phyloP scores from a whole-genome alignment of 495 filamentous ascomycete genomes.

The Diplogelasinospora grovesii region DNA sequence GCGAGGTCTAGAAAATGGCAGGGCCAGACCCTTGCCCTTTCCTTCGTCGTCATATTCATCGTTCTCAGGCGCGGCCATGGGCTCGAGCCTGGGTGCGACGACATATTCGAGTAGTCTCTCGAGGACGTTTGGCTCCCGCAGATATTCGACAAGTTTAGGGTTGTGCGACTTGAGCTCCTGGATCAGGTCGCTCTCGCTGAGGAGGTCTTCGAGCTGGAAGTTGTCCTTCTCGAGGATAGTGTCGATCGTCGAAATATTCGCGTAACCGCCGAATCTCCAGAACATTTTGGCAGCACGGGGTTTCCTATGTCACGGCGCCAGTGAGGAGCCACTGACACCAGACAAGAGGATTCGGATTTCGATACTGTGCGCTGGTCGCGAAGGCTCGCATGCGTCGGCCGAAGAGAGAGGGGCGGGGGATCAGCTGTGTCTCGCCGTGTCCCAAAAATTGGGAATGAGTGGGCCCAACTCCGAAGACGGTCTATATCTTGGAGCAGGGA shows the following conservation, averaged over 20 bases:
- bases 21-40: slow-evolving; percentile 43
- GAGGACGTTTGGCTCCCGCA: slow-evolving; percentile 81
- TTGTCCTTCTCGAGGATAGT: slow-evolving; percentile 92
- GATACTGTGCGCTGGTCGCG: not conserved
- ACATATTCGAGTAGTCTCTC: slow-evolving; percentile 88
- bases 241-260: slow-evolving; percentile 92
- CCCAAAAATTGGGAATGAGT: not conserved
- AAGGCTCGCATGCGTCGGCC: slow-evolving; percentile 12
- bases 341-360: not conserved
- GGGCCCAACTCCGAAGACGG: not conserved
- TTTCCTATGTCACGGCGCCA: slow-evolving; percentile 36
- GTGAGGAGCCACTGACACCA: slow-evolving; percentile 7
- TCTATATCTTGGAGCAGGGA: slow-evolving; percentile 2
- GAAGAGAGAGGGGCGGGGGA: not conserved
- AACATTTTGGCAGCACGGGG: slow-evolving; percentile 65
- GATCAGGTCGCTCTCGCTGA: slow-evolving; percentile 92
- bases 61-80: slow-evolving; percentile 54
- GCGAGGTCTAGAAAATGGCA: slow-evolving; percentile 41
- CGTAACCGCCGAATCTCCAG: slow-evolving; percentile 97
- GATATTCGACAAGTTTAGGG: slow-evolving; percentile 92
- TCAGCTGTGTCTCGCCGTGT: not conserved
- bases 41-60: slow-evolving; percentile 48
- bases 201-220: slow-evolving; percentile 88
- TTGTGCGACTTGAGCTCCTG: slow-evolving; percentile 98
- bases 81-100: slow-evolving; percentile 61